Percentiles rank a stretch among this genome's conserved stretches.
Evolutionary conservation across 108 stramenopile species (phyloP).

Genomic region (Pseudonitzschia delicatissima): DNA sequence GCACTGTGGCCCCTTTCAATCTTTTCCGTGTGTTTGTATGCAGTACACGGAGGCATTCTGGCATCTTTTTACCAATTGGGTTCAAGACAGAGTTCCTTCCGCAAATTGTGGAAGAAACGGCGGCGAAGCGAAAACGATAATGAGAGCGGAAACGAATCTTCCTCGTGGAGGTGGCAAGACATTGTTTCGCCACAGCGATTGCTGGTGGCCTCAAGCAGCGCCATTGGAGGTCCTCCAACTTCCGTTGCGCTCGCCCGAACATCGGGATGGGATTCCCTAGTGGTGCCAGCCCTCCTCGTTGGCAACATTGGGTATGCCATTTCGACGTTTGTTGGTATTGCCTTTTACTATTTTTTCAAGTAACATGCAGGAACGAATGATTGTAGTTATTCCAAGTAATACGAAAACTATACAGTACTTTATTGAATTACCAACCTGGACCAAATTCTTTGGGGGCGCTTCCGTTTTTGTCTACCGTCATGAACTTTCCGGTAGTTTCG

Average conservation of each 20-base stretch:
- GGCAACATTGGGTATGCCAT: constrained; percentile 83
- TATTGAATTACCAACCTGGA: neutral
- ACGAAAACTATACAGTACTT: too few species aligned
- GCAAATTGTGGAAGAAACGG: neutral
- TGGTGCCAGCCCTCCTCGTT: constrained; percentile 66
- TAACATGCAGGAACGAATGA: too few species aligned
- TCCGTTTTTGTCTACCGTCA: neutral
- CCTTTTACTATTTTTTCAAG: constrained; percentile 13
- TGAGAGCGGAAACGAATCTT: neutral
- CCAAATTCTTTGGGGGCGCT: neutral
- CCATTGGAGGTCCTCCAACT: constrained; percentile 85
- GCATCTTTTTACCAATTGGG: constrained; percentile 30
- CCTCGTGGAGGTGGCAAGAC: neutral
- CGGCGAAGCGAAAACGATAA: neutral
- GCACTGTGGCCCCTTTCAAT: constrained; percentile 56
- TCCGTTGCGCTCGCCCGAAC: constrained; percentile 77
- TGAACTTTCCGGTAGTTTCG: constrained; percentile 20
- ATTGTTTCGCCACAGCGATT: constrained; percentile 51
- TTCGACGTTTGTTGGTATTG: constrained; percentile 52
- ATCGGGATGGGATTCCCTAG: constrained; percentile 54
- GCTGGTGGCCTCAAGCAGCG: constrained; percentile 71
- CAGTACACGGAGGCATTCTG: constrained; percentile 58
- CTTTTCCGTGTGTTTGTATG: constrained; percentile 59
- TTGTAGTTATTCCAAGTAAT: too few species aligned
- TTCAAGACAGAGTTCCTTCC: neutral